Base-by-base conservation (phyloP, 1,284 basidiomycete genomes). In the Leccinum angustisporum region DNA sequence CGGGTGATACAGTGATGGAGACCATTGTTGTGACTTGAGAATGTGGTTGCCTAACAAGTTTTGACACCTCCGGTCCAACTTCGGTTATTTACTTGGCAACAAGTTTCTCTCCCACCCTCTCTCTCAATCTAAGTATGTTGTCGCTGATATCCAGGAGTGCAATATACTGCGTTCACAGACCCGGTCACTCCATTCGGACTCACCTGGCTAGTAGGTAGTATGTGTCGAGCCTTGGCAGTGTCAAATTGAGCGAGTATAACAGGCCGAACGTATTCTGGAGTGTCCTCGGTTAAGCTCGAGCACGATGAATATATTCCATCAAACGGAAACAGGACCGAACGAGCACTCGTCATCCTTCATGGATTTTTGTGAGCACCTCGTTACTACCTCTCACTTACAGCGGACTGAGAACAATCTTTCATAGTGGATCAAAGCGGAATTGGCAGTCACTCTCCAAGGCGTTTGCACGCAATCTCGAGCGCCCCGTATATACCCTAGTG, bases 381-480 rank as follows among this genome's bases (percentile, higher is more conserved):
- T 64, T 30, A 7, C 8, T 33, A 21, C 8, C 11, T 56, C 14
- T 30, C 54, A 48, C 51, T n/a, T 30, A 9, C 21, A 8, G 33
- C 58, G 40, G 36, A 51, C 25, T 38, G 54, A 63, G 56, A 34
- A 50, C 52, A 31, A 40, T 10, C 6, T 46, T 61, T 51, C 25
- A 27, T 51, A 91, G 90, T 66, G 92, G 92, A 0, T 90, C 86
- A 59, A 92, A 92, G 71, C 82, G 92, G 58, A 94, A 94, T 70
- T 94, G 90, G 87, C 80, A 83, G 5, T 87, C 88, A 0, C 75
- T 94, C 16, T 83, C 86, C 2, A 89, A 88, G 65, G 82, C 83
- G 2, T 87, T 93, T 69, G 78, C 81, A 25, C 75, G 79, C 31
- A 80, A 83, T 34, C 76, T 90, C 21, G 75, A 80, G 11, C 76